A percentile compares a stretch with the other conserved stretches of the same genome.
phyloP scores from a whole-genome alignment of 225 moss, liverwort and hornwort genomes.

The Marchantia paleacea region DNA sequence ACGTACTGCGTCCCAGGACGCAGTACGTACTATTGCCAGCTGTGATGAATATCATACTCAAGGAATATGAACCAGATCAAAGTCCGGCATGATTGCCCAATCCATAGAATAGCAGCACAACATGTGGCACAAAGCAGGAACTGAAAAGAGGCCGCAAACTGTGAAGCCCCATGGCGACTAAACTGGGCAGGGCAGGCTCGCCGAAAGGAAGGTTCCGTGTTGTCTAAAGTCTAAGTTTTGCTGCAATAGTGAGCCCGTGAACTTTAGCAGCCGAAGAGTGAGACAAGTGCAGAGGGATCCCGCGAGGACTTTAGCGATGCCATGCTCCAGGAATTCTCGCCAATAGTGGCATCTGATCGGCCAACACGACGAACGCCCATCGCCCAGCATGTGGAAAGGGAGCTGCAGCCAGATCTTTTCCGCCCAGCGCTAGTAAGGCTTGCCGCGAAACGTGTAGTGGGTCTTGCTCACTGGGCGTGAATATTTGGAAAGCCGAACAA shows the following conservation, averaged over 20 bases:
- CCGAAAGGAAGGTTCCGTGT: neutral
- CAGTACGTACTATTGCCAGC: neutral
- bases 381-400: neutral
- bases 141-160: neutral
- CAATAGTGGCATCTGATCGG: neutral
- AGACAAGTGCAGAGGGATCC: neutral
- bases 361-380: neutral
- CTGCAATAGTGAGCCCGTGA: neutral
- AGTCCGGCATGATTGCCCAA: conserved; percentile 5
- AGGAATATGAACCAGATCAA: neutral
- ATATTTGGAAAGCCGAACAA: neutral
- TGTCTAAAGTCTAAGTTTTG: neutral
- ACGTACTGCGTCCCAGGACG: too few relatives aligned
- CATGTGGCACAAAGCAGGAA: neutral
- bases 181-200: neutral
- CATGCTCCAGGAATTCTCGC: neutral
- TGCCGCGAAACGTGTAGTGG: neutral
- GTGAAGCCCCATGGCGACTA: neutral
- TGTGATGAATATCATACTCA: neutral
- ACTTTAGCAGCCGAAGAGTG: neutral
- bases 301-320: neutral
- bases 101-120: neutral
- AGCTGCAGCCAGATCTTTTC: neutral
- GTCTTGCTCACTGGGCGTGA: neutral
- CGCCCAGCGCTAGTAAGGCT: too few relatives aligned